phyloP scores from a whole-genome alignment of 139 green algal species.

The Tetraselmis chui region DNA sequence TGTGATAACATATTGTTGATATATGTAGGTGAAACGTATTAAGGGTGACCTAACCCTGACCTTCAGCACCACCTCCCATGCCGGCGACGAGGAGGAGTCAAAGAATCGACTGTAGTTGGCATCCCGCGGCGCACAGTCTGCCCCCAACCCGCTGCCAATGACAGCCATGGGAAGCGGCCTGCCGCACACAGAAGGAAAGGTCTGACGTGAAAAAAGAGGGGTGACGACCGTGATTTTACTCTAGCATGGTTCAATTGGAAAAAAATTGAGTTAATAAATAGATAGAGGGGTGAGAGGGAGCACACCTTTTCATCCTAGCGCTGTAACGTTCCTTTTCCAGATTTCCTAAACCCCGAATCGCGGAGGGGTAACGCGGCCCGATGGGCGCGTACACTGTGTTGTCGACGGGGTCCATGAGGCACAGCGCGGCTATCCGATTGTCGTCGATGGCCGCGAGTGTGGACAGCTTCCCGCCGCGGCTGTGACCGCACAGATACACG shows the following conservation, averaged over 20 bases:
- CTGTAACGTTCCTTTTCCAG: not conserved
- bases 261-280: no score
- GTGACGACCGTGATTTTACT: no score
- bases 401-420: constrained; percentile 84
- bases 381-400: constrained; percentile 73
- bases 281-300: no score
- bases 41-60: no score
- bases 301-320: not conserved
- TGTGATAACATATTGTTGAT: no score
- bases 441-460: constrained; percentile 60
- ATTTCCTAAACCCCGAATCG: not conserved
- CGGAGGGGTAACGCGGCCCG: constrained; percentile 9
- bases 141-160: constrained; percentile 43
- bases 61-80: constrained; percentile 35
- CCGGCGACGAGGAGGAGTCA: constrained; percentile 31
- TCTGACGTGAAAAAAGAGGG: no score
- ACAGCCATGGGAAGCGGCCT: constrained; percentile 50
- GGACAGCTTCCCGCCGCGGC: constrained; percentile 71
- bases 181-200: no score
- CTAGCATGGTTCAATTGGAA: no score
- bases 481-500: constrained; percentile 38
- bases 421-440: constrained; percentile 55
- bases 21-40: no score
- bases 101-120: constrained; percentile 62
- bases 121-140: constrained; percentile 62